phyloP scores from a whole-genome alignment of 2,329 filamentous ascomycete genomes.

The Pseudogymnoascus sp. region DNA sequence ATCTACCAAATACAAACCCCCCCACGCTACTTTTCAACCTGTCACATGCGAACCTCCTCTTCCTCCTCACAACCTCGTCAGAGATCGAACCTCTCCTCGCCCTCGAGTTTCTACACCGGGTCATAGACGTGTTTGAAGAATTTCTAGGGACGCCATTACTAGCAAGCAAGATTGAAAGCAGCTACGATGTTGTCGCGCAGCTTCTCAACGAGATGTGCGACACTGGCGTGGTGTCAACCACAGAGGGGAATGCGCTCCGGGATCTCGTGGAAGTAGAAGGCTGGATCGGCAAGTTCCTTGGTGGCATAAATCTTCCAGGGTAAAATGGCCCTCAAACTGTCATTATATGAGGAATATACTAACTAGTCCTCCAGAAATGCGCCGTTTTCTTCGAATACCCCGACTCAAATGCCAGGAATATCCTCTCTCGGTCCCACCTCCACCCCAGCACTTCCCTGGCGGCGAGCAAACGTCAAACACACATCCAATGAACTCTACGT shows the following conservation, averaged over 20 bases:
- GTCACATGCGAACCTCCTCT: conserved; percentile 78
- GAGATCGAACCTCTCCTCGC: conserved; percentile 86
- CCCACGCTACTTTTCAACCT: conserved; percentile 85
- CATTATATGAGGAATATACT: not conserved
- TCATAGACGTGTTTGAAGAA: conserved; percentile 88
- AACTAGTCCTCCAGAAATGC: not conserved
- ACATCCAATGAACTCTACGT: conserved; percentile 97
- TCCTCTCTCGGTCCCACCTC: conserved; percentile 35
- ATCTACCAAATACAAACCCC: conserved; percentile 74
- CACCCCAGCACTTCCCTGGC: conserved; percentile 69
- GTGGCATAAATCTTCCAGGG: conserved; percentile 79
- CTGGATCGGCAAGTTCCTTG: conserved; percentile 80
- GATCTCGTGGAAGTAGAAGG: conserved; percentile 90
- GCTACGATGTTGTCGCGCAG: conserved; percentile 91
- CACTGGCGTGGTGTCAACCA: conserved; percentile 79
- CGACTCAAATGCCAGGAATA: conserved; percentile 27
- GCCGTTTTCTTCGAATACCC: conserved; percentile 23
- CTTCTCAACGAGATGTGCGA: conserved; percentile 95
- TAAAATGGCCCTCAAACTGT: conserved; percentile 33
- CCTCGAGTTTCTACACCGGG: conserved; percentile 88
- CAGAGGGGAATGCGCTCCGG: conserved; percentile 85
- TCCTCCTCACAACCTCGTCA: conserved; percentile 75
- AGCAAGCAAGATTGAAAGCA: conserved; percentile 77
- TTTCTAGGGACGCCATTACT: conserved; percentile 85
- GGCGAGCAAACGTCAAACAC: conserved; percentile 84